Percentiles rank a stretch among this genome's conserved stretches.
These are phyloP conservation scores for Entomortierella parvispora DNA, from an alignment of 192 early-diverging fungal genomes.

Conservation along the genomic window DNA sequence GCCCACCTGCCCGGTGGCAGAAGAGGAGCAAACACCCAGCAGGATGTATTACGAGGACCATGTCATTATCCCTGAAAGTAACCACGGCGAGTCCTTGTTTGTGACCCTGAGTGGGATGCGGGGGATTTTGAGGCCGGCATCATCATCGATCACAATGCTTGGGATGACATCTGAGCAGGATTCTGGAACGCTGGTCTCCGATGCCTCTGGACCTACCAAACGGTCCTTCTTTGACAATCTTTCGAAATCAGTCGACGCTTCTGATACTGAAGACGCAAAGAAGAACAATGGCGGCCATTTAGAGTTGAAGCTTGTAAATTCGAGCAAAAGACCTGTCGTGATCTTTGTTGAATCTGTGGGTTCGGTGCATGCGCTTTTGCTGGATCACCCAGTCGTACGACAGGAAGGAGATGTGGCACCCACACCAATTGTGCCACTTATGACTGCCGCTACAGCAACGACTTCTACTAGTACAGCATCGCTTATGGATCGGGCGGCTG, in stretches of 20 bases:
- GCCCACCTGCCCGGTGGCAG: conserved; percentile 20
- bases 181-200: conserved; percentile 33
- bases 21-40: conserved; percentile 22
- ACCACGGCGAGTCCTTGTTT: conserved; percentile 38
- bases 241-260: conserved; percentile 15
- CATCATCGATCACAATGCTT: conserved; percentile 34
- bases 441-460: neutral
- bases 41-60: conserved; percentile 35
- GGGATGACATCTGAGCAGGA: conserved; percentile 35
- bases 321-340: conserved; percentile 40
- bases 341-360: conserved; percentile 49
- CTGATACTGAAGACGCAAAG: neutral
- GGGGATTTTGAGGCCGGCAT: conserved; percentile 29
- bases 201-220: conserved; percentile 44
- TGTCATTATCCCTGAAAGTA: conserved; percentile 49
- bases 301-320: conserved; percentile 41
- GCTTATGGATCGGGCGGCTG: conserved; percentile 21
- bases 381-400: conserved; percentile 16
- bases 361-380: conserved; percentile 34
- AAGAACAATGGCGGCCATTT: neutral
- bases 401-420: conserved; percentile 32
- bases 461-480: neutral
- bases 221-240: conserved; percentile 48
- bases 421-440: conserved; percentile 24
- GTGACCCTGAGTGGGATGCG: conserved; percentile 48